Conservation (phyloP, 345 rosid genomes). For the Lepidium sativum region DNA sequence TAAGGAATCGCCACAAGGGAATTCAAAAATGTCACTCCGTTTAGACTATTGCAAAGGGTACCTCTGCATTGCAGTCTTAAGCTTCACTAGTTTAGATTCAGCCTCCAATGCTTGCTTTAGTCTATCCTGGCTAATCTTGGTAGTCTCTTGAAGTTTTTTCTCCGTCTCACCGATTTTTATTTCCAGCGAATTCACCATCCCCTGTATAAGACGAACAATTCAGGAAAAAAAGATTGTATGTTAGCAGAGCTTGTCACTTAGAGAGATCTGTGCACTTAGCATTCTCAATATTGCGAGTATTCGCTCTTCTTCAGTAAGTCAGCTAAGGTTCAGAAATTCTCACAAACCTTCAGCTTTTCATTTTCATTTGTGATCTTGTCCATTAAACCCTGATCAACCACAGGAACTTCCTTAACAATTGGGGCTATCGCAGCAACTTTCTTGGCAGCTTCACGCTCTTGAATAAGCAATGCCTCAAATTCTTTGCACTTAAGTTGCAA, state of each 20-base stretch:
- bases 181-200: constrained; percentile 71
- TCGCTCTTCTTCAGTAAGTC: not conserved
- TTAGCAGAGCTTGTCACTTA: not conserved
- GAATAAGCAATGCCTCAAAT: constrained; percentile 63
- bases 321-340: constrained; percentile 16
- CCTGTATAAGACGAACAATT: constrained; percentile 39
- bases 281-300: not conserved
- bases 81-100: constrained; percentile 66
- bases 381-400: constrained; percentile 59
- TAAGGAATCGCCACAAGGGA: not conserved
- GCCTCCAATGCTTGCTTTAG: constrained; percentile 89
- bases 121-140: constrained; percentile 81
- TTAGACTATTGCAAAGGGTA: constrained; percentile 15
- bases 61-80: constrained; percentile 95
- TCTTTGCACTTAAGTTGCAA: constrained; percentile 70
- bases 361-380: constrained; percentile 85
- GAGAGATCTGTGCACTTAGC: not conserved
- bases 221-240: not conserved
- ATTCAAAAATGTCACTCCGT: not conserved
- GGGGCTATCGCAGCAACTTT: constrained; percentile 61
- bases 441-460: constrained; percentile 74
- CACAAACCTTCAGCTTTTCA: constrained; percentile 81
- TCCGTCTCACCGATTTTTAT: constrained; percentile 85
- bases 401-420: constrained; percentile 78
- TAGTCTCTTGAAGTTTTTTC: constrained; percentile 79